Evolutionary conservation across 129 eudicot genomes (phyloP), one percentile per base, ranked within the genome.

Genomic region (Saposhnikovia divaricata): DNA sequence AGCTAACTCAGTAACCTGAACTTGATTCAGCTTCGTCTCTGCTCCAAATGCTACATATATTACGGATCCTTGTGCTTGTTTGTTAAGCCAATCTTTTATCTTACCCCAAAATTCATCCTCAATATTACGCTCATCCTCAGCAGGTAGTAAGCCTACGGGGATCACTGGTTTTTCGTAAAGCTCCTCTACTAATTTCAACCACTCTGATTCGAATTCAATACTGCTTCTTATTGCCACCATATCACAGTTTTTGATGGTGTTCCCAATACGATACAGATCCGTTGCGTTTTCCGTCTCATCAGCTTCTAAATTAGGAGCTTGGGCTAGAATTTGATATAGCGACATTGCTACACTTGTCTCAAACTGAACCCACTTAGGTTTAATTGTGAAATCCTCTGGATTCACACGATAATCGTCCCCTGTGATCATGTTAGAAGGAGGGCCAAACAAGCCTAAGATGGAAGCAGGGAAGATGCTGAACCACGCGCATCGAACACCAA

Each of bases 1-100:
- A 39, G 84, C 84, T 65, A 81, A 46, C 75, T 75, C 84, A 13
- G 80, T 61, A 12, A 75, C 75, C 19, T 81, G 66, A 28, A n/a
- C 42, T 74, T 75, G 84, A 61, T 10, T 75, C 4, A 44, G 76
- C 11, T 65, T 81, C 47, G 80, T 71, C 84, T 81, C 80, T 1
- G 76, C 71, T 14, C 84, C 80, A 57, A 81, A 74, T 2, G 80
- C 84, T 18, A 81, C 68, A 23, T 59, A 81, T 15, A 81, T 40
- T 14, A 81, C 80, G 5, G 84, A 44, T 9, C 27, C 38, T 12
- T 76, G 14, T 9, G 28, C 72, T 18, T 37, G 74, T 46, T 75
- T 75, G 61, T 81, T 65, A 1, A 81, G 80, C 80, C 84, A 81
- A 3, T 46, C 66, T 10, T 68, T 61, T 34, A 75, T 45, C n/a